Base-by-base conservation (phyloP, 192 early-diverging fungal species). In the Paraglomus brasilianum region DNA sequence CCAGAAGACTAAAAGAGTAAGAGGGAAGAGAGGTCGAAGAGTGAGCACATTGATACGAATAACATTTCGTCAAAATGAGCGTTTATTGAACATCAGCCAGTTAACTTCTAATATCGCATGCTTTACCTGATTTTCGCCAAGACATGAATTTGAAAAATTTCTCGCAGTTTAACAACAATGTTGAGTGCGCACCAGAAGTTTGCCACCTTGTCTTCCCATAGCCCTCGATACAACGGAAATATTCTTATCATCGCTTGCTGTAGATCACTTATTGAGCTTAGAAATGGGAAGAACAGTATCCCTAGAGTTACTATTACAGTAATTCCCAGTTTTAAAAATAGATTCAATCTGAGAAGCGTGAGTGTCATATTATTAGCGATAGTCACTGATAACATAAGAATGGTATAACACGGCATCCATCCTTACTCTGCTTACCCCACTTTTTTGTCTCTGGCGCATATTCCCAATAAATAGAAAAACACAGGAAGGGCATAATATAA, bases 171-270 rank as follows among this genome's bases (percentile, higher is more conserved):
- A 67, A 99, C 72, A 9, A 86, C 78, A 3, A 96, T 84, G 51
- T 89, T 95, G 3, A 94, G 46, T 0, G 95, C 91, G 72, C 97
- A 99, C 97, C 97, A 99, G 8, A 99, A 72, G 71, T 97, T 99
- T 45, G 94, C 95, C 2, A 99, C 97, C 75, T 99, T 99, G 81
- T 99, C 97, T 75, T 99, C 95, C 76, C 95, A 99, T 14, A 99
- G 77, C 0, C 97, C 97, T 36, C 97, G 87, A 13, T 88, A 86
- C 8, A 99, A 86, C 0, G 97, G 97, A 57, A 99, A 99, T 2
- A 99, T 84, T 10, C 97, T 85, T 46, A 81, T 72, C 5, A 95
- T 69, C 0, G 96, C 89, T 77, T 96, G 95, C 24, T 78, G 41
- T 6, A 95, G 69, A 52, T 92, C 82, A 0, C 78, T 83, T 6